These are phyloP conservation scores for Globisporangium abappressorium DNA, from an alignment of 352 stramenopile genomes.

Conservation along the genomic window DNA sequence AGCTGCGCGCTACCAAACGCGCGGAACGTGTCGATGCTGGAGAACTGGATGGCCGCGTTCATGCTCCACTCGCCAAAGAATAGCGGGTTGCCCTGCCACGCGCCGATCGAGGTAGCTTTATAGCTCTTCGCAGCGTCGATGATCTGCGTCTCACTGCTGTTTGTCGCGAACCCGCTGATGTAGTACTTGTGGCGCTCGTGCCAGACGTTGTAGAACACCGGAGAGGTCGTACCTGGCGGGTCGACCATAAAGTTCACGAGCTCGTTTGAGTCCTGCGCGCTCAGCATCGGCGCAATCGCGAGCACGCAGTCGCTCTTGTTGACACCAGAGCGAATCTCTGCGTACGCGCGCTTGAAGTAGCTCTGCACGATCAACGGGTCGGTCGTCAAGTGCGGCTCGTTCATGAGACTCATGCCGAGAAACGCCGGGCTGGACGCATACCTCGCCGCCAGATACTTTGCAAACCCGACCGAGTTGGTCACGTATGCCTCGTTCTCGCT, in stretches of 20 bases:
- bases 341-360: conserved; percentile 47
- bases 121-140: conserved; percentile 26
- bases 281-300: conserved; percentile 34
- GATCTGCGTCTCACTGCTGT: conserved; percentile 23
- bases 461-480: conserved; percentile 37
- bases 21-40: conserved; percentile 27
- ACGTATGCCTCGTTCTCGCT: conserved; percentile 22
- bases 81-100: conserved; percentile 33
- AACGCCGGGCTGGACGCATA: conserved; percentile 49
- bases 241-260: conserved; percentile 32
- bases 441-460: conserved; percentile 32
- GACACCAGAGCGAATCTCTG: conserved; percentile 27
- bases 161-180: conserved; percentile 37
- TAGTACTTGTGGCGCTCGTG: conserved; percentile 59
- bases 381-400: conserved; percentile 33
- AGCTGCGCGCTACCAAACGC: conserved; percentile 33
- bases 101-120: conserved; percentile 3
- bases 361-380: conserved; percentile 21
- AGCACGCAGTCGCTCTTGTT: conserved; percentile 45
- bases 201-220: conserved; percentile 54
- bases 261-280: conserved; percentile 26
- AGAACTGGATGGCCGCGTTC: conserved; percentile 22
- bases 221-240: background rate
- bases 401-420: conserved; percentile 51
- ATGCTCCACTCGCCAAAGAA: conserved; percentile 61